Percentiles rank a stretch among this genome's conserved stretches.
phyloP scores from a whole-genome alignment of 176 grass and related monocot species.

The Otatea glauca region DNA sequence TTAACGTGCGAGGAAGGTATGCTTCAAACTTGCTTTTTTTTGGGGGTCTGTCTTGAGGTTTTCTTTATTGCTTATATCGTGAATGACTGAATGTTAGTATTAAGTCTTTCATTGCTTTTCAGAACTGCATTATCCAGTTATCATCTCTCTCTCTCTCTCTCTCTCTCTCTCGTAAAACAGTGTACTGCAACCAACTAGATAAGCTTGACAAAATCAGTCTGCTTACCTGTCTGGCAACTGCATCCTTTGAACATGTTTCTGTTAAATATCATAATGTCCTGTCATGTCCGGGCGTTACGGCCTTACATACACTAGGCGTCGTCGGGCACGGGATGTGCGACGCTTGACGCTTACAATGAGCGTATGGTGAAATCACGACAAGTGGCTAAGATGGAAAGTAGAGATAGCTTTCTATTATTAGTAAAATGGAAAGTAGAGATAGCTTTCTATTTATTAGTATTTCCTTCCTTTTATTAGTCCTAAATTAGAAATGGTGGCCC shows the following conservation, averaged over 20 bases:
- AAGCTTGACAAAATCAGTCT: slow-evolving; percentile 17
- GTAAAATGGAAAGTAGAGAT: too few species aligned
- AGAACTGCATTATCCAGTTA: slow-evolving; percentile 1
- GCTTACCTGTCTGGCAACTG: neutral
- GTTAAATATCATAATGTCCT: slow-evolving; percentile 10
- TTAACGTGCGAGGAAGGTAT: slow-evolving; percentile 93
- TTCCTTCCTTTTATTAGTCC: too few species aligned
- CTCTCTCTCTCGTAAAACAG: slow-evolving; percentile 16
- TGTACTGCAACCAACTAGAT: slow-evolving; percentile 18
- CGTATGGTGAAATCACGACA: too few species aligned
- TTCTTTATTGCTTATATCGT: slow-evolving; percentile 37
- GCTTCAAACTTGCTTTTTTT: neutral
- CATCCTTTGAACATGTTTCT: slow-evolving; percentile 9
- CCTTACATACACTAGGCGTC: too few species aligned
- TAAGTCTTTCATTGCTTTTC: slow-evolving; percentile 8
- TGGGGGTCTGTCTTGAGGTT: neutral
- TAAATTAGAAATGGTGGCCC: too few species aligned
- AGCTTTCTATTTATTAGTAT: too few species aligned
- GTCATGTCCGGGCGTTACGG: too few species aligned
- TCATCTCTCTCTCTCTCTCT: slow-evolving; percentile 18
- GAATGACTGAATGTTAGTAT: slow-evolving; percentile 14
- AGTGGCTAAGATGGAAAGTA: too few species aligned
- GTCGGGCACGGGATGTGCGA: too few species aligned
- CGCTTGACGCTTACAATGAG: too few species aligned
- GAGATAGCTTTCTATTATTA: too few species aligned